Evolutionary conservation across 139 green algal genomes (phyloP), one percentile per base, ranked within the genome.

Genomic region (Picochlorum sp.): DNA sequence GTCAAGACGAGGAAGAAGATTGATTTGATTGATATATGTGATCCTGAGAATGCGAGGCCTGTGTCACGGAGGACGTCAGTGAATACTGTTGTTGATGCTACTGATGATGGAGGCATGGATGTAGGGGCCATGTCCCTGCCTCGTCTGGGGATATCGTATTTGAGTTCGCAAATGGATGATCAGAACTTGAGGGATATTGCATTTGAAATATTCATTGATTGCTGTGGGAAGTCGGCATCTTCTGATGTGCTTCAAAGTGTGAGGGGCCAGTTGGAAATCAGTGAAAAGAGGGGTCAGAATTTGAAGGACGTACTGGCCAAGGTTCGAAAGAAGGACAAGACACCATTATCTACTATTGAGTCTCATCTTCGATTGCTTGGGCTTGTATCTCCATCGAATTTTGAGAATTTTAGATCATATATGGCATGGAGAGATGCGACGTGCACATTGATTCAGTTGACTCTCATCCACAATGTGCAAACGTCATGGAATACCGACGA

Each of bases 351-450:
- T 41, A 76, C 56, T n/a, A 57, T 83, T 45, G 65, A 83, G 30
- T 63, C 73, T 57, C 70, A 73, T 45, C 57, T 78, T 15, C 63
- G 60, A 61, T 70, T 84, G 71, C 68, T 84, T 26, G 51, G 78
- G 63, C 49, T 61, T 21, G 75, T 84, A 28, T 59, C 67, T 6
- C 75, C 78, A 23, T 38, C 57, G 3, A 54, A 75, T 30, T 84
- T 84, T 64, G 52, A 75, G 24, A 70, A 45, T 44, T 83, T 81
- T 65, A 56, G 56, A n/a, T 66, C 62, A 49, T 86, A 86, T 73
- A 71, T 84, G 15, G 24, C 37, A 3, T 86, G 80, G 80, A 72
- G 80, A 1, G 65, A 80, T 45, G 79, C 66, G 4, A 51, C 80
- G 21, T 60, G 62, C 21, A 61, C 63, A 9, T 59, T 75, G 30